Evolutionary conservation across 208 protist species (phyloP), one percentile per base, ranked within the genome.

Genomic region (Leishmania tarentolae): DNA sequence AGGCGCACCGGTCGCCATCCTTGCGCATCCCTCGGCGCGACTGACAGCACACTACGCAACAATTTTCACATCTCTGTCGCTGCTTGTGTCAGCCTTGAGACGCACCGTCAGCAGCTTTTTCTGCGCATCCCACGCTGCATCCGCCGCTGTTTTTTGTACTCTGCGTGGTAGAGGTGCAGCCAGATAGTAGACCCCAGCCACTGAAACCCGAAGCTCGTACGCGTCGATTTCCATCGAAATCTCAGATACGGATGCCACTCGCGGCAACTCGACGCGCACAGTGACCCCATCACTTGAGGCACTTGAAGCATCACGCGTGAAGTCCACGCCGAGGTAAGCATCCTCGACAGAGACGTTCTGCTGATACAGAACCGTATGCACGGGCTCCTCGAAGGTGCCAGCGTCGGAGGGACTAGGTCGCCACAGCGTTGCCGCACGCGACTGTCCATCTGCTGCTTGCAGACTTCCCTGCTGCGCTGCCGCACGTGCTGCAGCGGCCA

Each of bases 311-410:
- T 92, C 85, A 66, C 88, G 88, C 19, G 85, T 92, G 46, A 92
- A 87, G 86, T 97, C 95, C 24, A 97, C 83, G 42, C 91, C 92
- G 8, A 98, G 86, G 79, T 95, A 98, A 5, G 96, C 84, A 74
- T 98, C 95, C 84, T 98, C 92, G 2, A 94, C 91, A 3, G 89
- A 90, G 46, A 97, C 75, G 15, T 83, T 86, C 83, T 98, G 92
- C 79, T 96, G 90, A 73, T 95, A 91, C 72, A 98, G 78, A 79
- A 98, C 90, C 46, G 79, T 85, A 80, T 98, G 86, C 70, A 76
- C 79, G 6, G 95, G 93, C 77, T 94, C 90, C 40, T 72, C 82
- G 57, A 78, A 83, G 35, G 9, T 47, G 44, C 76, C 77, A 17
- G 81, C 73, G 40, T 81, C 85, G 24, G 68, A 84, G 31, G 76